Evolutionary conservation across 495 filamentous ascomycete genomes (phyloP), one percentile per base, ranked within the genome.

Genomic region (Penicillium antarcticum): DNA sequence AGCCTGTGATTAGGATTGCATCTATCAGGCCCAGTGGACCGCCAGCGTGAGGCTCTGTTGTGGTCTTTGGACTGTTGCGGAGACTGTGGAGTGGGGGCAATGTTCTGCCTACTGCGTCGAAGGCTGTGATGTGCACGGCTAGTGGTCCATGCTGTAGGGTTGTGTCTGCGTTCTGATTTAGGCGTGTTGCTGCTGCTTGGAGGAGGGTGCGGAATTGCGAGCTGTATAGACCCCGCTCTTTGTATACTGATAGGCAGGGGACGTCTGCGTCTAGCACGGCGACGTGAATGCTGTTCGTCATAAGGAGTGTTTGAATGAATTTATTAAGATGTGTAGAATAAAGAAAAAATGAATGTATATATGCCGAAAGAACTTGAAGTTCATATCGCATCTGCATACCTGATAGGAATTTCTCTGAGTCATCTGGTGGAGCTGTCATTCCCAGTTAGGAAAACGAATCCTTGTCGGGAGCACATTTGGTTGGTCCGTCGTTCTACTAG

Each of bases 261-360:
- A 71, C 48, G 53, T 75, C 71, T 38, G 62, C 53, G 53, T 76
- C 73, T 33, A 76, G 60, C 39, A 71, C 60, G 21, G 73, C 73
- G 53, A 76, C 60, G 55, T 76, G 73, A 53, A 71, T 62, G 12
- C 19, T 58, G 26, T 57, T 12, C 33, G 9, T 3, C 24, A 33
- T 23, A 17, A 40, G 14, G 17, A 14, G 17, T 21, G 17, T 17
- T 39, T 35, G 29, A 13, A 29, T 34, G 36, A 8, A 13, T 3
- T 4, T 29, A 4, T 43, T 17, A 10, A 38, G 12, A 21, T 51
- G 36, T 39, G 13, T 18, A n/a, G 29, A 18, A 36, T 13, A 16
- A 38, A 33, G 18, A 39, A 34, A 11, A 4, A 35, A 32, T 21
- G 43, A 29, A 29, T 23, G 31, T 13, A 8, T 11, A 21, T 11